phyloP scores from a whole-genome alignment of 345 rosid genomes.

The Euclidium syriacum region DNA sequence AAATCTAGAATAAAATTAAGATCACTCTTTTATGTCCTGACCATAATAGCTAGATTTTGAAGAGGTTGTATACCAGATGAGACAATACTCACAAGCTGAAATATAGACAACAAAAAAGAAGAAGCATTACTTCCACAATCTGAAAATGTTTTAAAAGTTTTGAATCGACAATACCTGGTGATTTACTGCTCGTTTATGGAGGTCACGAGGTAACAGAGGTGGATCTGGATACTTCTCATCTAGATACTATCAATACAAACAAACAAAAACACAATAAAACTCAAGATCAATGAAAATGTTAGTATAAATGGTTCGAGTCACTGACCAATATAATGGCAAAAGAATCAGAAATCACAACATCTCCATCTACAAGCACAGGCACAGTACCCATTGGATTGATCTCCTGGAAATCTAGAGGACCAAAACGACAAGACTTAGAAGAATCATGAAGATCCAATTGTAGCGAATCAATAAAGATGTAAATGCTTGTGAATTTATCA shows the following conservation, averaged over 20 bases:
- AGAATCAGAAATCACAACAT: slow-evolving; percentile 60
- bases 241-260: slow-evolving; percentile 42
- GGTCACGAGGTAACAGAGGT: slow-evolving; percentile 61
- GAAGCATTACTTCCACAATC: neutral
- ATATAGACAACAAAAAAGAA: neutral
- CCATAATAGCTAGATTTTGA: slow-evolving; percentile 59
- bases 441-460: slow-evolving; percentile 5
- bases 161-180: no score
- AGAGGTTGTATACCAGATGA: slow-evolving; percentile 79
- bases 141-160: neutral
- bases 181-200: slow-evolving; percentile 54
- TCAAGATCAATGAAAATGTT: neutral
- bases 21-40: slow-evolving; percentile 27
- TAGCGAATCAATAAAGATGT: no score
- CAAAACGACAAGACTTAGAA: neutral
- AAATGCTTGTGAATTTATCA: no score
- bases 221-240: slow-evolving; percentile 80
- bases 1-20: neutral
- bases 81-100: slow-evolving; percentile 70
- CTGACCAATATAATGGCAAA: slow-evolving; percentile 55
- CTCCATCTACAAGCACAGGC: slow-evolving; percentile 75
- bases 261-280: neutral
- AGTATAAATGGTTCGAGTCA: neutral
- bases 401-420: slow-evolving; percentile 48
- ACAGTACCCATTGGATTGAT: slow-evolving; percentile 81